Percentiles rank a stretch among this genome's conserved stretches.
phyloP scores from a whole-genome alignment of 768 basidiomycete species.

The Mycena rebaudengoi region DNA sequence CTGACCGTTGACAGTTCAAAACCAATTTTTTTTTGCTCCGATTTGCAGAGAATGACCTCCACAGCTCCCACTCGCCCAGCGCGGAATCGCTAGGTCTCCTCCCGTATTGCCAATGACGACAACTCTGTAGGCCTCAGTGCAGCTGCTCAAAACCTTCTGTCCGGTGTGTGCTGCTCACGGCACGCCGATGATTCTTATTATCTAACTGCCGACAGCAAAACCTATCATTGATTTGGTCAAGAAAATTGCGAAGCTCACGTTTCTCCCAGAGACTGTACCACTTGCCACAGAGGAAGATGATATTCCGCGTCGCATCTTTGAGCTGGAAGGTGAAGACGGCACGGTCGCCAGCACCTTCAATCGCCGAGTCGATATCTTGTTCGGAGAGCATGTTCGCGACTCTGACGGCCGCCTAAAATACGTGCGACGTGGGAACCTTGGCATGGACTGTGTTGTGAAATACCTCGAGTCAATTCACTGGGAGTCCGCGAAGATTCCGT shows the following conservation, averaged over 20 bases:
- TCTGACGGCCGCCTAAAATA: not conserved
- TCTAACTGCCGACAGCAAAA: too few species aligned
- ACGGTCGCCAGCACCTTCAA: slow-evolving; percentile 2
- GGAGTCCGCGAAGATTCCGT: not conserved
- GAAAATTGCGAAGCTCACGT: slow-evolving; percentile 4
- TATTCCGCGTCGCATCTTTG: slow-evolving; percentile 9
- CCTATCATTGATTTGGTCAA: too few species aligned
- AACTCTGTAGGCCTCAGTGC: too few species aligned
- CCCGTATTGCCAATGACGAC: not conserved
- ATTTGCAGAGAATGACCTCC: slow-evolving; percentile 5
- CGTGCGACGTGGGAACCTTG: not conserved
- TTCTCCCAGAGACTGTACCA: slow-evolving; percentile 8
- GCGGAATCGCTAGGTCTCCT: not conserved
- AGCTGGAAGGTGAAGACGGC: slow-evolving; percentile 8
- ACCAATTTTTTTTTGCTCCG: not conserved
- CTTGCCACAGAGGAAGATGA: slow-evolving; percentile 11
- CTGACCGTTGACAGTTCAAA: slow-evolving; percentile 3
- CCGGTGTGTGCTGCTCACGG: slow-evolving; percentile 1
- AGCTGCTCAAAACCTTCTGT: too few species aligned
- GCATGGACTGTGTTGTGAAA: not conserved
- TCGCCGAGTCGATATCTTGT: too few species aligned
- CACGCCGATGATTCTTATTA: slow-evolving; percentile 1
- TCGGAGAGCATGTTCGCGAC: not conserved
- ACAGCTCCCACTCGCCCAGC: not conserved
- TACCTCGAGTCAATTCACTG: not conserved